Conservation (phyloP, 352 stramenopile genomes). For the Phytophthora idaei region DNA sequence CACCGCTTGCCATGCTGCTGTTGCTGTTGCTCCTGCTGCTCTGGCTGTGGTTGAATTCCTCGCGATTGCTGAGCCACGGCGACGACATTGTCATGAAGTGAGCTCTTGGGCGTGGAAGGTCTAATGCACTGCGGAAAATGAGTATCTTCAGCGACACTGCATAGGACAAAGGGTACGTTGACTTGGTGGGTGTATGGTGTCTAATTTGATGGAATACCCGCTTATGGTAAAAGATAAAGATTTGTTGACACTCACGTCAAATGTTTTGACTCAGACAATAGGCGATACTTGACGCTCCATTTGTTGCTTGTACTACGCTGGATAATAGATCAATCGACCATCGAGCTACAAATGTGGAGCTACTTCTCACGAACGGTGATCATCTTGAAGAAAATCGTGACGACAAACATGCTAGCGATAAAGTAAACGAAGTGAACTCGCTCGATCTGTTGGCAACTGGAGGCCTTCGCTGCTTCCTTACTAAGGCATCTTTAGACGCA, state of each 20-base stretch:
- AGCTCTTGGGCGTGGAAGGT: constrained; percentile 9
- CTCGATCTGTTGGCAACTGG: not conserved
- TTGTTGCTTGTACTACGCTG: too few relatives aligned
- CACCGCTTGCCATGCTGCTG: not conserved
- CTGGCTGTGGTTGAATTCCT: constrained; percentile 29
- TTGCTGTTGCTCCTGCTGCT: constrained; percentile 25
- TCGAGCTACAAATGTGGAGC: not conserved
- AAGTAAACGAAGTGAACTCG: not conserved
- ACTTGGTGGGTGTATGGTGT: constrained; percentile 12
- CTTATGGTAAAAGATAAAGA: not conserved
- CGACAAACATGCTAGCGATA: not conserved
- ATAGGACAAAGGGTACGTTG: constrained; percentile 1
- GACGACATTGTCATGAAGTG: constrained; percentile 5
- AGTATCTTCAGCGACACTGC: constrained; percentile 11
- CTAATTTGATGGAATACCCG: constrained; percentile 8
- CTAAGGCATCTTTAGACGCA: too few relatives aligned
- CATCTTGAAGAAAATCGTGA: too few relatives aligned
- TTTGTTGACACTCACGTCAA: constrained; percentile 2
- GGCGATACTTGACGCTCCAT: too few relatives aligned
- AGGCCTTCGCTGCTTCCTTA: too few relatives aligned
- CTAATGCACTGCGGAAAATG: not conserved
- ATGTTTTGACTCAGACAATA: too few relatives aligned
- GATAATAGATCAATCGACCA: too few relatives aligned
- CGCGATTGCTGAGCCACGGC: constrained; percentile 18
- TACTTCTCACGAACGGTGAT: not conserved